Evolutionary conservation across 805 yeast genomes (phyloP).

Genomic region (Citeromyces matritensis): DNA sequence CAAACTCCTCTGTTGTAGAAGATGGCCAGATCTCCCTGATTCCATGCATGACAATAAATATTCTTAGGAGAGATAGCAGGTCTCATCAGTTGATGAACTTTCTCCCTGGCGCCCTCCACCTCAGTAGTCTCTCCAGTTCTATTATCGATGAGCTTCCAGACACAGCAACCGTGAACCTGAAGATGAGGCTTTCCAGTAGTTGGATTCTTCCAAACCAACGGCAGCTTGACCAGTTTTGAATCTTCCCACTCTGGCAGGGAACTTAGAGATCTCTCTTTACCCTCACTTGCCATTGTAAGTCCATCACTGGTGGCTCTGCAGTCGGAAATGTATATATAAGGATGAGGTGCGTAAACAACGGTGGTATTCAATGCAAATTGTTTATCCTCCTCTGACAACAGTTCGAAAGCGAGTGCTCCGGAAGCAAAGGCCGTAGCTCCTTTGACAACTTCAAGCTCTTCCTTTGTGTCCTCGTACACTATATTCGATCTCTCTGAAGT

Average conservation of each 20-base stretch:
- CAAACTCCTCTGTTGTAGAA: slow-evolving; percentile 84
- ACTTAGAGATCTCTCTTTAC: slow-evolving; percentile 50
- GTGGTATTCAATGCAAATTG: slow-evolving; percentile 62
- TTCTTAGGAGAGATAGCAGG: slow-evolving; percentile 67
- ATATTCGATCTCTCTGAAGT: slow-evolving; percentile 46
- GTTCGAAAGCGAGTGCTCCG: slow-evolving; percentile 66
- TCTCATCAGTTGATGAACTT: slow-evolving; percentile 63
- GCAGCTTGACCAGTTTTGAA: slow-evolving; percentile 59
- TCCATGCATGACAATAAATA: slow-evolving; percentile 76
- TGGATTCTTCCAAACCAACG: slow-evolving; percentile 89
- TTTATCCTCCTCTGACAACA: slow-evolving; percentile 55
- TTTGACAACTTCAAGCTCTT: slow-evolving; percentile 50
- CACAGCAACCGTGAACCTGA: slow-evolving; percentile 84
- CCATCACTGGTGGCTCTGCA: slow-evolving; percentile 81
- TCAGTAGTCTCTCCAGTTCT: slow-evolving; percentile 46
- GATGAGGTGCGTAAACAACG: slow-evolving; percentile 86
- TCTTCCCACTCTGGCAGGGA: slow-evolving; percentile 78
- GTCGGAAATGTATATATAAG: slow-evolving; percentile 71
- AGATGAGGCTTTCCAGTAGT: slow-evolving; percentile 70
- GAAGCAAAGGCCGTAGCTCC: slow-evolving; percentile 87
- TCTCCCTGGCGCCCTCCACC: slow-evolving; percentile 60
- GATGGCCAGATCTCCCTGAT: slow-evolving; percentile 70
- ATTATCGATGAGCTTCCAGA: slow-evolving; percentile 40
- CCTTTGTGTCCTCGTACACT: slow-evolving; percentile 52
- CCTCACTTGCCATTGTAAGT: slow-evolving; percentile 71